Evolutionary conservation across 2,329 filamentous ascomycete genomes (phyloP).

Genomic region (Karstenula rhodostoma): DNA sequence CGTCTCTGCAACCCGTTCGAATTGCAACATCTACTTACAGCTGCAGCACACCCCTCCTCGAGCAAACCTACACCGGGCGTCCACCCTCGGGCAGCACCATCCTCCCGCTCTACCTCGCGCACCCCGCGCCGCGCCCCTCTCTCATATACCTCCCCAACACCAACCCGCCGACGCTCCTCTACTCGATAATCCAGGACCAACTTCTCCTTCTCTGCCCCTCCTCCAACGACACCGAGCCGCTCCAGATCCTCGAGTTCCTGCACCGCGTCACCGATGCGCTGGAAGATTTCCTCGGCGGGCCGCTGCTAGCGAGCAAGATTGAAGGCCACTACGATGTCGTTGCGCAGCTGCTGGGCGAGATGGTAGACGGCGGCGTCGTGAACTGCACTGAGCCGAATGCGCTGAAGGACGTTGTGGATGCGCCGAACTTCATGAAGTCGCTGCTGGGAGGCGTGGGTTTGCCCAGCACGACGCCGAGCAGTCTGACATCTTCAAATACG

Average conservation of each 20-base stretch:
- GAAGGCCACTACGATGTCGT: constrained; percentile 92
- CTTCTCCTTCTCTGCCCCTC: constrained; percentile 85
- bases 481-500: constrained; percentile 34
- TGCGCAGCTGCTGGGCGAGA: constrained; percentile 90
- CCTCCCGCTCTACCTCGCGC: constrained; percentile 85
- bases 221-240: constrained; percentile 86
- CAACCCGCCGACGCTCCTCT: constrained; percentile 85
- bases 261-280: constrained; percentile 91
- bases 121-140: constrained; percentile 81
- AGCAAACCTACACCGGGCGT: constrained; percentile 85
- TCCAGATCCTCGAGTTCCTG: constrained; percentile 91
- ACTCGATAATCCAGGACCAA: constrained; percentile 86
- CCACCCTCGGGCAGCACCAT: constrained; percentile 79
- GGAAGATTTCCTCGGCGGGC: constrained; percentile 92
- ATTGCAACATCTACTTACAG: constrained; percentile 21
- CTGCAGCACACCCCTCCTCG: constrained; percentile 80
- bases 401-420: constrained; percentile 87
- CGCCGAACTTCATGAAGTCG: constrained; percentile 89
- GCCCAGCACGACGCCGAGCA: constrained; percentile 60
- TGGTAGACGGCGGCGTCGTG: constrained; percentile 93
- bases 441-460: constrained; percentile 86
- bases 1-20: neutral
- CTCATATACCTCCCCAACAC: constrained; percentile 84
- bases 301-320: constrained; percentile 84
- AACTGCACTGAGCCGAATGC: constrained; percentile 94